Percentiles rank a stretch among this genome's conserved stretches.
These are phyloP conservation scores for Epichloe gansuensis DNA, from an alignment of 2,329 filamentous ascomycete species.

Conservation along the genomic window DNA sequence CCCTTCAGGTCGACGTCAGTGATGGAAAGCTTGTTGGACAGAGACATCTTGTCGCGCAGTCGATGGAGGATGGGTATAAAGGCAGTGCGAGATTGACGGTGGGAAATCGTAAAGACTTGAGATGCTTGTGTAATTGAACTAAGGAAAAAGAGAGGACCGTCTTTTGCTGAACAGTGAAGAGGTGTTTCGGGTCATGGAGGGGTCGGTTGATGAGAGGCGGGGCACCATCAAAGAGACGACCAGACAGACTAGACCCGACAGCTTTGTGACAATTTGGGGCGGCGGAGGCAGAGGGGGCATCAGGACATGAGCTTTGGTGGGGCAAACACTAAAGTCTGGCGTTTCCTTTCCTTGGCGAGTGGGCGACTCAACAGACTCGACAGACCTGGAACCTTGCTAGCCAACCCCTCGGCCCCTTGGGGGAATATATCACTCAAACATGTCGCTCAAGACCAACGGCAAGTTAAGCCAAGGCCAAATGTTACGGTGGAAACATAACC, in stretches of 20 bases:
- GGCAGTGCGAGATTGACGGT: background rate
- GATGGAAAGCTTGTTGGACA: constrained; percentile 96
- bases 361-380: background rate
- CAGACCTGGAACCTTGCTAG: constrained; percentile 1
- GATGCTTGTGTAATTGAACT: background rate
- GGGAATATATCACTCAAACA: too few relatives aligned
- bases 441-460: too few relatives aligned
- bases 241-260: too few relatives aligned
- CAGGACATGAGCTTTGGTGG: background rate
- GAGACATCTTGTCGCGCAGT: constrained; percentile 63
- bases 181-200: constrained; percentile 6
- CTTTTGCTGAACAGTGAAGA: background rate
- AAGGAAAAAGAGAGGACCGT: background rate
- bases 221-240: background rate
- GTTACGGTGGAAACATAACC: too few relatives aligned
- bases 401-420: background rate
- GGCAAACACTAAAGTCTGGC: background rate
- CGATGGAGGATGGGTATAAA: background rate
- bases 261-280: background rate
- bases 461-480: too few relatives aligned
- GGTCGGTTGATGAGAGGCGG: constrained; percentile 2
- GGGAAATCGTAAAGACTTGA: background rate
- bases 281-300: background rate
- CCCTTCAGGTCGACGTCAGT: constrained; percentile 92
- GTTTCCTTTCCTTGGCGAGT: background rate